These are phyloP conservation scores for Exutisphaerella laricina DNA, from an alignment of 2,329 filamentous ascomycete genomes.

Conservation along the genomic window DNA sequence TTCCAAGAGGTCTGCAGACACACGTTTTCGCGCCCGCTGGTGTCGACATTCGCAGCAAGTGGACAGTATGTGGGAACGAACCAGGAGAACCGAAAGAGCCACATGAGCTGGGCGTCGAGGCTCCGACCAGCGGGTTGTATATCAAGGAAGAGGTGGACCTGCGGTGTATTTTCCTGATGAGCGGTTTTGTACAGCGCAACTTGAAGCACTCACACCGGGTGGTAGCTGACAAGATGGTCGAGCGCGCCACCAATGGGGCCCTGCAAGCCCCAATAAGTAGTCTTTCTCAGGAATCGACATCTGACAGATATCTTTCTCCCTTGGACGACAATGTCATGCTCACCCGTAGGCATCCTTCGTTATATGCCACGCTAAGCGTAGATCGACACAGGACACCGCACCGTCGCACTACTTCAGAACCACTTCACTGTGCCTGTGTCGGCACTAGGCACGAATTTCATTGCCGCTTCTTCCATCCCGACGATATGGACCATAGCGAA, in stretches of 20 bases:
- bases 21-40: conserved; percentile 80
- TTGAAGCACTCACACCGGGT: conserved; percentile 68
- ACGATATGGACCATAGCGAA: conserved; percentile 9
- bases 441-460: conserved; percentile 9
- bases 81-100: conserved; percentile 63
- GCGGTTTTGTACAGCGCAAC: conserved; percentile 73
- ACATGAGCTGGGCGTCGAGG: conserved; percentile 55
- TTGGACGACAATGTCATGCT: no score
- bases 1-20: conserved; percentile 68
- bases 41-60: conserved; percentile 71
- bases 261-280: background rate
- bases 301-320: background rate
- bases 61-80: conserved; percentile 73
- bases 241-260: conserved; percentile 11
- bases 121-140: conserved; percentile 65
- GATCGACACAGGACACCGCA: no score
- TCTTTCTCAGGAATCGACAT: background rate
- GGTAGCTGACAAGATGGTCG: conserved; percentile 54
- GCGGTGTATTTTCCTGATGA: conserved; percentile 71
- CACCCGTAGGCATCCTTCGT: no score
- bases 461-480: conserved; percentile 19
- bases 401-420: no score
- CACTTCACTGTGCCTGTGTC: conserved; percentile 13
- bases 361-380: no score
- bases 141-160: conserved; percentile 82